Percentiles rank a stretch among this genome's conserved stretches.
Evolutionary conservation across 2,329 filamentous ascomycete species (phyloP).

Genomic region (Fulvia fulva): DNA sequence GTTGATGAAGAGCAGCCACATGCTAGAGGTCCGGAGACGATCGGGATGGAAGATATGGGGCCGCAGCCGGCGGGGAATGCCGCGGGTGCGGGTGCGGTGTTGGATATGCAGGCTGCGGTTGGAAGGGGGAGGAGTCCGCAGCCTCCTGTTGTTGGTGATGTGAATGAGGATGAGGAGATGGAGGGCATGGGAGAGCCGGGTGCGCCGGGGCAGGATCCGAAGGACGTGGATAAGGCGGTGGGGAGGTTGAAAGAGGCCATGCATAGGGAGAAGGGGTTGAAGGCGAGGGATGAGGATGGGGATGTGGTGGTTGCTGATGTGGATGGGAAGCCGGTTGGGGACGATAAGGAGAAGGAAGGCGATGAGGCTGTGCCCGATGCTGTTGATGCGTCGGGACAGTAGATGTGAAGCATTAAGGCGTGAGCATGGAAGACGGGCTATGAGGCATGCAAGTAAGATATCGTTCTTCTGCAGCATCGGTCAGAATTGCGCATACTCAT

Average conservation of each 20-base stretch:
- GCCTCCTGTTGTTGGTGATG: slow-evolving; percentile 7
- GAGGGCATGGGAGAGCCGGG: slow-evolving; percentile 15
- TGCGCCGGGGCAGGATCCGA: slow-evolving; percentile 16
- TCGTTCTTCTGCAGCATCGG: background rate
- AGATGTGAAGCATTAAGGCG: too few relatives aligned
- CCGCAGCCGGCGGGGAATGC: slow-evolving; percentile 51
- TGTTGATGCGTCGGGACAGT: background rate
- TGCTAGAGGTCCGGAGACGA: slow-evolving; percentile 76
- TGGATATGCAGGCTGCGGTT: slow-evolving; percentile 42
- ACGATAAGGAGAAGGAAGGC: slow-evolving; percentile 6
- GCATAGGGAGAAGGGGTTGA: slow-evolving; percentile 16
- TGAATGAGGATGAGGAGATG: slow-evolving; percentile 3
- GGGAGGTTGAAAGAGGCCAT: slow-evolving; percentile 17
- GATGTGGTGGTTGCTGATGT: slow-evolving; percentile 31
- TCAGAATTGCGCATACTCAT: background rate
- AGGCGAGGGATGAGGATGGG: slow-evolving; percentile 28
- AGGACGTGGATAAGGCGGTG: slow-evolving; percentile 21
- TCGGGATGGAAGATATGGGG: slow-evolving; percentile 83
- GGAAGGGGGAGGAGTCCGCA: slow-evolving; percentile 32
- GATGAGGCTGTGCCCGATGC: slow-evolving; percentile 4
- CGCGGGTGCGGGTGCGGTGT: slow-evolving; percentile 5
- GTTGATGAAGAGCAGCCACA: slow-evolving; percentile 59
- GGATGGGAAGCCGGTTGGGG: slow-evolving; percentile 20
- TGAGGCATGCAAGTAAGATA: background rate
- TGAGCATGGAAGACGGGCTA: background rate